phyloP scores from a whole-genome alignment of 1,139 yeast species.

The Magnusiomyces starmeri region DNA sequence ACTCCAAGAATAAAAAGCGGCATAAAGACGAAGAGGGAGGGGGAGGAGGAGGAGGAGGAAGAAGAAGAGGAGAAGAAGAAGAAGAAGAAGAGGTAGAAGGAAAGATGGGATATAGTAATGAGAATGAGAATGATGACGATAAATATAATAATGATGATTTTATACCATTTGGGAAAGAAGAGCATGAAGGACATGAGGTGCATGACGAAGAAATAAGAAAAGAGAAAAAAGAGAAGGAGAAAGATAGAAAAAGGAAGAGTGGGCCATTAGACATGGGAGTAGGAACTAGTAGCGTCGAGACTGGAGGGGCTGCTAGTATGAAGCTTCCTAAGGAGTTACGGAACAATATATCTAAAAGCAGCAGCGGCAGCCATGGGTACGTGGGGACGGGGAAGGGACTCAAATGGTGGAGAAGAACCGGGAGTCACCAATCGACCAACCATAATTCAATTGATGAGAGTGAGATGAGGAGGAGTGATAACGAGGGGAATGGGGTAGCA shows the following conservation, averaged over 20 bases:
- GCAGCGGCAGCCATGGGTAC: not conserved
- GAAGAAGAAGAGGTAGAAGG: not conserved
- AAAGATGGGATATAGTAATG: not conserved
- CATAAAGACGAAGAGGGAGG: not conserved
- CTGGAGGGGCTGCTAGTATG: not conserved
- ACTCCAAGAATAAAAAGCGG: not conserved
- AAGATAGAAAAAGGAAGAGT: not conserved
- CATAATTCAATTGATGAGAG: not conserved
- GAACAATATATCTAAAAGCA: not conserved
- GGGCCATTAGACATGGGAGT: not conserved
- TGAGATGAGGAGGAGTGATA: not conserved
- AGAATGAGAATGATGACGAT: not conserved
- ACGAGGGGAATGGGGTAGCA: not conserved
- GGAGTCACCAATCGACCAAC: no score
- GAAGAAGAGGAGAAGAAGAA: not conserved
- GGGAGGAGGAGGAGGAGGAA: not conserved
- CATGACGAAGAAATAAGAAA: not conserved
- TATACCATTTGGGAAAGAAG: no score
- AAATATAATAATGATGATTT: not conserved
- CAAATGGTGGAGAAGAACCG: not conserved
- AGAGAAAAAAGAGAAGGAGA: not conserved
- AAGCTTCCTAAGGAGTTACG: slow-evolving; percentile 1
- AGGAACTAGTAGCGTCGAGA: not conserved
- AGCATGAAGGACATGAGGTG: no score
- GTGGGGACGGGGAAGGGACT: not conserved